phyloP scores from a whole-genome alignment of 2,329 filamentous ascomycete species.

The Lachnellula subtilissima region DNA sequence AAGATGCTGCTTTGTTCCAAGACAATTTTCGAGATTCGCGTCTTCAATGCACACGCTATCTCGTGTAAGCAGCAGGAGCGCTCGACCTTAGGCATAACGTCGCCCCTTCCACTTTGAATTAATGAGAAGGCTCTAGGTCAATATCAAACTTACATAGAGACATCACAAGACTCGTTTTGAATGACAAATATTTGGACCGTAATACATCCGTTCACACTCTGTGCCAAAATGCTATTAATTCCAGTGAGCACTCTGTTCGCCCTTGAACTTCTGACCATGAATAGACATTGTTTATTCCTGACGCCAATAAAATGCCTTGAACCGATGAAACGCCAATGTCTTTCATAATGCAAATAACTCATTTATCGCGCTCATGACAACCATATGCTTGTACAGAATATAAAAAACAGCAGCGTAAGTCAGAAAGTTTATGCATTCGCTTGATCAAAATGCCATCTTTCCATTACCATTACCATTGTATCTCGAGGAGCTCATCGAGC shows the following conservation, averaged over 20 bases:
- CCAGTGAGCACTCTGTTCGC: not conserved
- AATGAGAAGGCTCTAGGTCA: too few species aligned
- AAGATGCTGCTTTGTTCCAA: too few species aligned
- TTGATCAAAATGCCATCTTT: slow-evolving; percentile 23
- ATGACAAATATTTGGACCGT: too few species aligned
- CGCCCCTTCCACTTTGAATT: too few species aligned
- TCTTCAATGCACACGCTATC: too few species aligned
- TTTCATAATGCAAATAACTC: slow-evolving; percentile 1
- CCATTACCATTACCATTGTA: slow-evolving; percentile 27
- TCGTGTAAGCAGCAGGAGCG: too few species aligned
- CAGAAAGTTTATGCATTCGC: not conserved
- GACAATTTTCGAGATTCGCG: too few species aligned
- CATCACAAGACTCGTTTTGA: too few species aligned
- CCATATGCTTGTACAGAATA: not conserved
- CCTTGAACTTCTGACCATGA: not conserved
- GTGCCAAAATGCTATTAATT: not conserved
- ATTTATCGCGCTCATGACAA: not conserved
- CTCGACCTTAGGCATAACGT: too few species aligned
- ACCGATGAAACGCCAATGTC: not conserved
- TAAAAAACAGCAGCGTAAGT: not conserved
- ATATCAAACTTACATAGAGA: too few species aligned
- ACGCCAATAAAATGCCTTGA: not conserved
- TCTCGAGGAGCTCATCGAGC: slow-evolving; percentile 14
- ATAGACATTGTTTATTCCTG: not conserved
- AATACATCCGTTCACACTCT: too few species aligned